Conservation (phyloP, 2,329 filamentous ascomycete species). For the Epichloe elymi region DNA sequence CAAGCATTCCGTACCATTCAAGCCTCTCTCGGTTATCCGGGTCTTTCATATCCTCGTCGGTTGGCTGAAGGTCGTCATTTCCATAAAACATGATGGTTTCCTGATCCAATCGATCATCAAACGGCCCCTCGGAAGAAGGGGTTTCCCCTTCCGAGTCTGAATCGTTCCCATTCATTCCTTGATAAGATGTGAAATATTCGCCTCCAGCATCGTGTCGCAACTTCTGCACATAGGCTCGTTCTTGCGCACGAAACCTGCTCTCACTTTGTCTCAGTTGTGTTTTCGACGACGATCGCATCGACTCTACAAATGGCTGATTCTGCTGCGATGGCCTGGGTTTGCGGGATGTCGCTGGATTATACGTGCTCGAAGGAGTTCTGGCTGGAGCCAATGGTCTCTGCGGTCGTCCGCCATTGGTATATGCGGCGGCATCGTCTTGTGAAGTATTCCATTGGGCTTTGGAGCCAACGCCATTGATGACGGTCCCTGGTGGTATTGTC, state of each 20-base stretch:
- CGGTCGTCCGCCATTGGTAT: constrained; percentile 29
- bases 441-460: constrained; percentile 26
- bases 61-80: constrained; percentile 78
- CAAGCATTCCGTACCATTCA: constrained; percentile 97
- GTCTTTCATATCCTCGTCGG: constrained; percentile 78
- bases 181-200: constrained; percentile 63
- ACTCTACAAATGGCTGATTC: constrained; percentile 24
- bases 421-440: constrained; percentile 16
- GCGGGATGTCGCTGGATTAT: constrained; percentile 54
- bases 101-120: constrained; percentile 79
- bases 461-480: constrained; percentile 26
- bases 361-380: constrained; percentile 67
- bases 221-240: constrained; percentile 88
- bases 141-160: constrained; percentile 87
- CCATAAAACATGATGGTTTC: constrained; percentile 89
- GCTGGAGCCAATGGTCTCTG: constrained; percentile 56
- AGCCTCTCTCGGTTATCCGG: constrained; percentile 78
- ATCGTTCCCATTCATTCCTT: constrained; percentile 48
- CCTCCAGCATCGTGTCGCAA: constrained; percentile 57
- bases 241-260: constrained; percentile 45
- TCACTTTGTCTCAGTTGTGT: constrained; percentile 34
- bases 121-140: constrained; percentile 69
- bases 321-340: constrained; percentile 27
- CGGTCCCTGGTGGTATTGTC: constrained; percentile 26
- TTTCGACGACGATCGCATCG: constrained; percentile 39